These are phyloP conservation scores for Cyclotella cryptica DNA, from an alignment of 108 stramenopile species.

Conservation along the genomic window DNA sequence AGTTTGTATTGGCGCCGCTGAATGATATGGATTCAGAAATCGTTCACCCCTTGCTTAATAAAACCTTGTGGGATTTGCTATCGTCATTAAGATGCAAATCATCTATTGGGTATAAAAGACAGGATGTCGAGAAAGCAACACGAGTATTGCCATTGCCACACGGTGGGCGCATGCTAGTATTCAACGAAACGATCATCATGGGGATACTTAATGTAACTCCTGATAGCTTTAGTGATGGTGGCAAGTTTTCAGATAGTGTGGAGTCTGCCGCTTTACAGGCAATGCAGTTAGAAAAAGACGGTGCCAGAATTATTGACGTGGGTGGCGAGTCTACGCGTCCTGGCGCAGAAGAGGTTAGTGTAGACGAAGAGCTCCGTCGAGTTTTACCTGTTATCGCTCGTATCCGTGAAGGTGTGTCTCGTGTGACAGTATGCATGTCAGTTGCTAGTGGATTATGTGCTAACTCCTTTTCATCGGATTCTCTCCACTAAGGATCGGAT, in stretches of 20 bases:
- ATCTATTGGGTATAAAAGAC: neutral
- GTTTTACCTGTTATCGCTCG: constrained; percentile 87
- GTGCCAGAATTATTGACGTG: constrained; percentile 93
- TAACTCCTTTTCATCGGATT: neutral
- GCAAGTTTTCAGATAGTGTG: constrained; percentile 57
- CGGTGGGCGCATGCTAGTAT: constrained; percentile 66
- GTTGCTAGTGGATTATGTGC: too few relatives aligned
- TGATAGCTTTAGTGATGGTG: constrained; percentile 97
- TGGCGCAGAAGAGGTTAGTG: constrained; percentile 72
- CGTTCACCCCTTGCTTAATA: constrained; percentile 58
- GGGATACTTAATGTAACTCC: constrained; percentile 98
- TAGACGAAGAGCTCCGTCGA: constrained; percentile 84
- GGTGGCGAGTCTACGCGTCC: constrained; percentile 98
- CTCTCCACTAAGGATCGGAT: constrained; percentile 51
- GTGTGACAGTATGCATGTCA: neutral
- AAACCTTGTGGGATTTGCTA: constrained; percentile 56
- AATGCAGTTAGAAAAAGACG: constrained; percentile 78
- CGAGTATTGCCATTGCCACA: constrained; percentile 75
- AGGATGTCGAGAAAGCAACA: constrained; percentile 29
- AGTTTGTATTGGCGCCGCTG: constrained; percentile 95
- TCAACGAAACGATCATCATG: constrained; percentile 88
- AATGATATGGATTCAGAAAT: constrained; percentile 61
- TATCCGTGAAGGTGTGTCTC: constrained; percentile 60
- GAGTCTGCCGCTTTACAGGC: constrained; percentile 84
- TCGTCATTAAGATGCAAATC: constrained; percentile 12